Conservation (phyloP, 1,284 basidiomycete genomes). For the Ustilago tritici region DNA sequence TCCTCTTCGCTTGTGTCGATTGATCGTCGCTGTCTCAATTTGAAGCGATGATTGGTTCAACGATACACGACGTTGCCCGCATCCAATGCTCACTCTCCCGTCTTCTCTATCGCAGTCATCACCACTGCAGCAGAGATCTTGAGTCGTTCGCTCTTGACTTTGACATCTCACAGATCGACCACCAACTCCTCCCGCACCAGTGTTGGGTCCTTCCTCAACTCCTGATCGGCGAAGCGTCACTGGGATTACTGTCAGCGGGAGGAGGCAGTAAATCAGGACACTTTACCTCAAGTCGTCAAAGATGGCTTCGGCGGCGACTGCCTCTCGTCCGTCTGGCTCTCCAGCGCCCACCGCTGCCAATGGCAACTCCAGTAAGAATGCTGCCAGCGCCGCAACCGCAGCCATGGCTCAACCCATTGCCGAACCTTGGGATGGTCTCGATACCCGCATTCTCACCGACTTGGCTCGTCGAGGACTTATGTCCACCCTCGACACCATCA, state of each 20-base stretch:
- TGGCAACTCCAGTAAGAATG: neutral
- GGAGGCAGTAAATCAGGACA: conserved; percentile 8
- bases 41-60: conserved; percentile 17
- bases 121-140: conserved; percentile 4
- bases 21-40: conserved; percentile 1
- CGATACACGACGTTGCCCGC: neutral
- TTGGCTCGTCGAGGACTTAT: conserved; percentile 53
- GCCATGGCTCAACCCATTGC: conserved; percentile 20
- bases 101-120: neutral
- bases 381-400: conserved; percentile 17
- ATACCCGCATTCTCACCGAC: conserved; percentile 47
- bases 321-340: conserved; percentile 28
- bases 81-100: conserved; percentile 9
- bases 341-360: conserved; percentile 4
- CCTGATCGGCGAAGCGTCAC: neutral
- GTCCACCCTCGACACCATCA: conserved; percentile 54
- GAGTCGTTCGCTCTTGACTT: neutral
- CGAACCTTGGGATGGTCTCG: conserved; percentile 48
- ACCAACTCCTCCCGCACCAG: conserved; percentile 6
- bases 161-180: conserved; percentile 6
- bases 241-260: conserved; percentile 15
- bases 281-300: neutral
- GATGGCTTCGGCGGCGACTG: conserved; percentile 37
- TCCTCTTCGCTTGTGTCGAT: neutral
- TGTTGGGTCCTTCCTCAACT: neutral